phyloP scores from a whole-genome alignment of 2,329 filamentous ascomycete species.

The Xylaria digitata region DNA sequence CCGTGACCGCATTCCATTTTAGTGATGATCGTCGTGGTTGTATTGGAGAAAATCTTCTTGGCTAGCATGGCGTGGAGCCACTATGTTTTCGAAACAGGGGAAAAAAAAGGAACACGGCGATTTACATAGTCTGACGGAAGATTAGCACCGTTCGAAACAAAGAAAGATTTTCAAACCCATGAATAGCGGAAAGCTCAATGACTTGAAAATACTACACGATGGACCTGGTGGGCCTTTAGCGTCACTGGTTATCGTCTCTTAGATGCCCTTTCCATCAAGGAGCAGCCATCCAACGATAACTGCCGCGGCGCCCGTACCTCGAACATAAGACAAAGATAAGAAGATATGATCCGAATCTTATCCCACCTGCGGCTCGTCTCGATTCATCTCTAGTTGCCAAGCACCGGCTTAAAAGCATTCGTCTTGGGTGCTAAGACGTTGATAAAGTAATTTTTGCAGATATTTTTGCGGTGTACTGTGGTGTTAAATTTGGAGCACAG shows the following conservation, averaged over 20 bases:
- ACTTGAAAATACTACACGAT: not conserved
- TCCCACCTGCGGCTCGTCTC: not conserved
- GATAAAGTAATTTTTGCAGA: not conserved
- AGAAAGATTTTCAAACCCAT: not conserved
- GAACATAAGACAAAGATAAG: not conserved
- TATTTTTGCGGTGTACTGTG: not conserved
- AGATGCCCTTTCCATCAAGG: not conserved
- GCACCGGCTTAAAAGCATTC: conserved; percentile 5
- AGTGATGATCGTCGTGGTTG: conserved; percentile 25
- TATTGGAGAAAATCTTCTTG: conserved; percentile 11
- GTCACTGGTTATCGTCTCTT: not conserved
- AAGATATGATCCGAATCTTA: not conserved
- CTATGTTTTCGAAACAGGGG: conserved; percentile 1
- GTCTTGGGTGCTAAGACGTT: not conserved
- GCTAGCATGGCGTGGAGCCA: not conserved
- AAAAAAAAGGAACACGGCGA: not conserved
- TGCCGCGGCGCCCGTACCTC: not conserved
- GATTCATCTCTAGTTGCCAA: conserved; percentile 1
- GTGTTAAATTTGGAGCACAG: not conserved
- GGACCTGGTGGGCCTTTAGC: conserved; percentile 1
- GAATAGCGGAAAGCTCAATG: conserved; percentile 1
- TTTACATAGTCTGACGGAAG: not conserved
- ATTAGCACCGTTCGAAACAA: not conserved
- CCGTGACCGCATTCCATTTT: conserved; percentile 22
- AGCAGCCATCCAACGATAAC: not conserved